A percentile compares a stretch with the other conserved stretches of the same genome.
Evolutionary conservation across 805 yeast species (phyloP).

Genomic region (Schizosaccharomyces lindneri): DNA sequence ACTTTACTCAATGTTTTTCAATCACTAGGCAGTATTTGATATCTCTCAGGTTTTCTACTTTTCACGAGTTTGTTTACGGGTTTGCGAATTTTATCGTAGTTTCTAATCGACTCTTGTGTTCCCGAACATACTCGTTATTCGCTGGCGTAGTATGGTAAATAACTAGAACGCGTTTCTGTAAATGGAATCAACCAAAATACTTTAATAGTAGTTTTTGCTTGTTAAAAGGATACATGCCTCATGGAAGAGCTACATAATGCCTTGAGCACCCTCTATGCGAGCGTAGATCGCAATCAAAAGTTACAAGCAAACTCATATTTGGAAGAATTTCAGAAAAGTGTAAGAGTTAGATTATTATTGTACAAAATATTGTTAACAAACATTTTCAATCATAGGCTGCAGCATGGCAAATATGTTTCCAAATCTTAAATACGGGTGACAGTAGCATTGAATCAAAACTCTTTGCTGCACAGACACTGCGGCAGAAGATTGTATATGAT

Average conservation of each 20-base stretch:
- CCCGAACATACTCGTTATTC: too few relatives aligned
- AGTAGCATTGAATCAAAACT: slow-evolving; percentile 33
- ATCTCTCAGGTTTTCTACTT: too few relatives aligned
- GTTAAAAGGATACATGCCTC: neutral
- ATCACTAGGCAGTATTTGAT: too few relatives aligned
- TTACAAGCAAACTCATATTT: slow-evolving; percentile 28
- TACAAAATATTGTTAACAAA: neutral
- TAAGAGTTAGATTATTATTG: slow-evolving; percentile 6
- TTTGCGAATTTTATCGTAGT: too few relatives aligned
- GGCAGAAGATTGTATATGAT: slow-evolving; percentile 41
- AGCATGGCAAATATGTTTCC: slow-evolving; percentile 56
- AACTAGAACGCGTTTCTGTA: too few relatives aligned
- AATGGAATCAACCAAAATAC: too few relatives aligned
- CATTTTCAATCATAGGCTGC: slow-evolving; percentile 9
- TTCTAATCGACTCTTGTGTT: too few relatives aligned
- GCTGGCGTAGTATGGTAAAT: too few relatives aligned
- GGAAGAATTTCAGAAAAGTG: slow-evolving; percentile 55
- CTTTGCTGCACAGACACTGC: slow-evolving; percentile 74
- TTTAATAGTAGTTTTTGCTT: too few relatives aligned
- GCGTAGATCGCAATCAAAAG: slow-evolving; percentile 18
- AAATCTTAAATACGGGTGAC: slow-evolving; percentile 11
- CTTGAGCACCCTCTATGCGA: slow-evolving; percentile 26
- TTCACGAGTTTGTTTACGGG: too few relatives aligned
- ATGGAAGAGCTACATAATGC: slow-evolving; percentile 9
- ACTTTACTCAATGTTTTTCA: too few relatives aligned